Evolutionary conservation across 2,329 filamentous ascomycete genomes (phyloP), one percentile per base, ranked within the genome.

Genomic region (Epicoccum sorghinum): DNA sequence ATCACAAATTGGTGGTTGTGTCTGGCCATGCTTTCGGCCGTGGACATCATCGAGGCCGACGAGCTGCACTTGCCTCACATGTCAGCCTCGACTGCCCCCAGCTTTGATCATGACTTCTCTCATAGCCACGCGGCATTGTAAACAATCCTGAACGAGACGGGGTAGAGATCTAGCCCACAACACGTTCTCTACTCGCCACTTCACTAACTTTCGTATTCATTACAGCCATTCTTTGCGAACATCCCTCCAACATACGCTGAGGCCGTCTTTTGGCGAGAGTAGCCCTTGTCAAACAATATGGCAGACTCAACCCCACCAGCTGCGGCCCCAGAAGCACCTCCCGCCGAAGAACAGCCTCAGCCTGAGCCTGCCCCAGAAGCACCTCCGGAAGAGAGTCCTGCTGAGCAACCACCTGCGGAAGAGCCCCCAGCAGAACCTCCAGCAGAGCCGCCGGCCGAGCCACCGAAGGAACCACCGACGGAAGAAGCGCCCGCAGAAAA

Each of bases 71-170:
- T 54, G 37, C 46, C 41, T n/a, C 10, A 18, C n/a, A 14, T 43
- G 3, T 12, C 2, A 13, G 10, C 8, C n/a, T n/a, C 12, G 25
- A 38, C 24, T 47, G 25, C 50, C 13, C 30, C 2, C 10, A 22
- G 24, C 39, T 7, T 23, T 12, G 36, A 32, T 32, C 46, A 49
- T 23, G 29, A 49, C 46, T 55, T 55, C 52, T 49, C 5, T n/a
- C n/a, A 23, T n/a, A 41, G 52, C 52, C 52, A 55, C 46, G 52
- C 52, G 52, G 33, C 13, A 22, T 13, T 23, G 41, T 46, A 49
- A 49, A 55, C 24, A 49, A 25, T 4, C 10, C 18, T 30, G 29
- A 23, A 36, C 43, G 13, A 8, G 10, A 37, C 14, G 2, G 8
- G 3, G 1, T 27, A 4, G 24, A 27, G 12, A 5, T n/a, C 23